Conservation (phyloP, 1,284 basidiomycete species). For the Inonotus hispidus region DNA sequence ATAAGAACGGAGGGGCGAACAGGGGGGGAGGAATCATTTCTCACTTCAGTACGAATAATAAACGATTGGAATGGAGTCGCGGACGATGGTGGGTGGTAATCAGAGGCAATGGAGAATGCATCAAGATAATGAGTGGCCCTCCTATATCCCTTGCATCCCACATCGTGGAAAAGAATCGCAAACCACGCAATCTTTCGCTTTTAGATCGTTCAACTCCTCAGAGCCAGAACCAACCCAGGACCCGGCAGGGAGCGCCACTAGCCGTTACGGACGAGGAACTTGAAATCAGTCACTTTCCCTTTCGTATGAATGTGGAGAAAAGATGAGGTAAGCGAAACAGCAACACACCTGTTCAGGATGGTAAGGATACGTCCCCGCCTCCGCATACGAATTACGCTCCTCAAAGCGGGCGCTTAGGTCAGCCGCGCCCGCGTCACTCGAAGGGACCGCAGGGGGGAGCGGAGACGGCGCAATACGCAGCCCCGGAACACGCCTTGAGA, state of each 20-base stretch:
- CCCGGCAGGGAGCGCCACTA: constrained; percentile 19
- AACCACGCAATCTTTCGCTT: neutral
- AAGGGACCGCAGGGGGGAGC: constrained; percentile 26
- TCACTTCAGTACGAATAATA: no score
- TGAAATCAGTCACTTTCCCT: constrained; percentile 17
- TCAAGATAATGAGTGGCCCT: no score
- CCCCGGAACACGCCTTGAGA: constrained; percentile 8
- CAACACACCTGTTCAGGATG: constrained; percentile 33
- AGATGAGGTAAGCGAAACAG: neutral
- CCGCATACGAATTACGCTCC: constrained; percentile 24
- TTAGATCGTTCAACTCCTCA: constrained; percentile 4
- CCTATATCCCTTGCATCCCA: no score
- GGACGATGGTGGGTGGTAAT: no score
- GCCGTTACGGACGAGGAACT: constrained; percentile 8
- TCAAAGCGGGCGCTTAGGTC: constrained; percentile 18
- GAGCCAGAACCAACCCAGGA: constrained; percentile 11
- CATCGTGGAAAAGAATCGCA: no score
- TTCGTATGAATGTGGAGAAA: neutral
- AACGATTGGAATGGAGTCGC: no score
- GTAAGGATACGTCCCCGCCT: constrained; percentile 28
- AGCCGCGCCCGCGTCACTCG: constrained; percentile 15
- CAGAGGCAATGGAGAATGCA: no score
- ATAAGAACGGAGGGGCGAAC: no score
- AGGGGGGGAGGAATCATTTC: no score
- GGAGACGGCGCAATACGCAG: constrained; percentile 15